Base-by-base conservation (phyloP, 2,329 filamentous ascomycete genomes). In the Aspergillus quadricinctus region DNA sequence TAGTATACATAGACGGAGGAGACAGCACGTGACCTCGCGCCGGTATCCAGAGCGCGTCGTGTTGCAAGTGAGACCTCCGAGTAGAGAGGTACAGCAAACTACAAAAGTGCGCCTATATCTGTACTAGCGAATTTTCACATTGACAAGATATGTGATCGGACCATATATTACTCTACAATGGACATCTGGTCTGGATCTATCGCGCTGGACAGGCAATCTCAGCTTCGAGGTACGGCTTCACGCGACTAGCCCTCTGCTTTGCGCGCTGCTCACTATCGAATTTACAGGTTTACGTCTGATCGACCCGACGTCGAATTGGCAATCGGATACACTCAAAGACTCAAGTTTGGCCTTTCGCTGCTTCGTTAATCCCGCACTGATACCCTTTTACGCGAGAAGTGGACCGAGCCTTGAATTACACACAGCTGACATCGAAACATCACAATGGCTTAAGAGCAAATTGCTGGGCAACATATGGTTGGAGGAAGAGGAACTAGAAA, bases 371-470 rank as follows among this genome's bases (percentile, higher is more conserved):
- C 74, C 74, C 6, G 64, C 69, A n/a, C 63, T 74, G 10, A 70
- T 77, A 28, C 75, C 75, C 29, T 63, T 76, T 4, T 71, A 74
- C 55, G 72, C 71, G n/a, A 70, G 74, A 49, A 68, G 66, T 6
- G 74, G 74, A 10, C 72, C 73, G 5, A 72, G 67, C 43, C 70
- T 77, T 21, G 74, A 77, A 64, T 53, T 76, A 35, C 73, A 76
- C 57, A 68, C 70, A 6, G 64, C 56, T 5, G 62, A 73, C 54
- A 48, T 58, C 19, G 59, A 62, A 45, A 71, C 71, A 3, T 67
- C 69, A 46, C 66, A 71, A 69, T 77, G 74, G 74, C 64, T 77
- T 37, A 73, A 69, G 52, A 59, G 59, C 45, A 75, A 68, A 54
- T 50, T 77, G n/a, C 63, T 73, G n/a, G 61, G 67, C 17, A 61